These are phyloP conservation scores for Boletus fagicola DNA, from an alignment of 768 basidiomycete species.

Conservation along the genomic window DNA sequence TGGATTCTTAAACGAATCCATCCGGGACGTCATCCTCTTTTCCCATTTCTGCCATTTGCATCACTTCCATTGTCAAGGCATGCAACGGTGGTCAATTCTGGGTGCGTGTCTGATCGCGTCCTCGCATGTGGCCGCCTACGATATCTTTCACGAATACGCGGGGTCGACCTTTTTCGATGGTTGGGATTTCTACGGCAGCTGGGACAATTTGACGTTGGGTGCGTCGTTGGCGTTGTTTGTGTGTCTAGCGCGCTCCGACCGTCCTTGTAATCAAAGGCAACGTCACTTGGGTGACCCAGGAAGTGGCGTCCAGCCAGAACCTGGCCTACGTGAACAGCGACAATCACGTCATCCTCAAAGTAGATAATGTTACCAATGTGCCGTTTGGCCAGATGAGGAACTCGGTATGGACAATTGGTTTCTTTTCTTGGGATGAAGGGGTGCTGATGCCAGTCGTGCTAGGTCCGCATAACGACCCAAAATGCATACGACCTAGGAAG, in stretches of 20 bases:
- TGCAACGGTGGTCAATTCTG: conserved; percentile 9
- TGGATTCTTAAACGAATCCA: conserved; percentile 6
- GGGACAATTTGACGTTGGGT: conserved; percentile 46
- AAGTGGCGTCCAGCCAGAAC: conserved; percentile 44
- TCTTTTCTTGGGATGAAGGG: not conserved
- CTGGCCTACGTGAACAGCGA: conserved; percentile 60
- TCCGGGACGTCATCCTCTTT: not conserved
- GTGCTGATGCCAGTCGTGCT: not conserved
- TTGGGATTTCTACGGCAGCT: conserved; percentile 53
- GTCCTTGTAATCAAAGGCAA: conserved; percentile 44
- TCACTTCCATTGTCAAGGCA: conserved; percentile 2
- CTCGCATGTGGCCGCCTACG: conserved; percentile 27
- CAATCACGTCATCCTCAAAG: conserved; percentile 68
- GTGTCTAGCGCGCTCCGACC: not conserved
- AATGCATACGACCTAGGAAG: conserved; percentile 44
- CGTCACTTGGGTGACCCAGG: conserved; percentile 54
- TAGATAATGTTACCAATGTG: conserved; percentile 67
- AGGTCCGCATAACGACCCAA: conserved; percentile 47
- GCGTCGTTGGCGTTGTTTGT: conserved; percentile 26
- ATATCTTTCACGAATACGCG: conserved; percentile 43
- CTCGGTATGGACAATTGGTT: conserved; percentile 41
- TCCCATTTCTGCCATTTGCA: not conserved
- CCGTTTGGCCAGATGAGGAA: conserved; percentile 51
- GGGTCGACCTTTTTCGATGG: conserved; percentile 52
- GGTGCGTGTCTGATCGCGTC: conserved; percentile 1